Evolutionary conservation across 805 yeast genomes (phyloP), one percentile per base, ranked within the genome.

Genomic region (Metschnikowia corniflorae): DNA sequence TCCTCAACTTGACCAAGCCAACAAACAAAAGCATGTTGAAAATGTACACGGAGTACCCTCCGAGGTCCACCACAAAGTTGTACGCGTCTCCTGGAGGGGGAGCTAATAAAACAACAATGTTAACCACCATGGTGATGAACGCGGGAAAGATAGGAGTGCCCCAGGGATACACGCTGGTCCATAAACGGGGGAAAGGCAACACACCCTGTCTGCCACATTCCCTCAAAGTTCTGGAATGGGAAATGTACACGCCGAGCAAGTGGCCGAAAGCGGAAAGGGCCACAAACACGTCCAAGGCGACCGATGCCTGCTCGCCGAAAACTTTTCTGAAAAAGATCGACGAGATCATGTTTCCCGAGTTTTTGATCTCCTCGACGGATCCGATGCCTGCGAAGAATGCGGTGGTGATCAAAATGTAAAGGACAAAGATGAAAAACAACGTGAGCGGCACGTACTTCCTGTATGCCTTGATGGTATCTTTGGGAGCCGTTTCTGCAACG

Each of bases 61-160:
- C 61, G 39, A 59, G 37, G 40, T 59, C 63, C 25, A 58, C 58
- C 9, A 59, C 51, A 24, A 58, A 57, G 42, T 58, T 58, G 42
- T 58, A 59, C 7, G 64, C 64, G 41, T 58, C 62, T 18, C 64
- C 64, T 9, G 64, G 57, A 6, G 64, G 64, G 14, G 64, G 64
- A 21, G 64, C 63, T 20, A 59, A 39, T 29, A 53, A 42, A 7
- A 59, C 54, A 22, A 59, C 47, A 10, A 57, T 22, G 39, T 58
- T 59, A 23, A 59, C 48, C 21, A 55, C 16, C 41, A 47, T 56
- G 3, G 58, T 58, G 28, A 50, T 42, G 16, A 57, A 26, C 4
- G 53, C 42, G 3, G 64, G 52, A 20, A 59, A 50, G 3, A 57
- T 15, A 6, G 64, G 63, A 7, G 63, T 59, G 9, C 62, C 61